Evolutionary conservation across 2,329 filamentous ascomycete species (phyloP), one percentile per base, ranked within the genome.

Genomic region (Claviceps capensis): DNA sequence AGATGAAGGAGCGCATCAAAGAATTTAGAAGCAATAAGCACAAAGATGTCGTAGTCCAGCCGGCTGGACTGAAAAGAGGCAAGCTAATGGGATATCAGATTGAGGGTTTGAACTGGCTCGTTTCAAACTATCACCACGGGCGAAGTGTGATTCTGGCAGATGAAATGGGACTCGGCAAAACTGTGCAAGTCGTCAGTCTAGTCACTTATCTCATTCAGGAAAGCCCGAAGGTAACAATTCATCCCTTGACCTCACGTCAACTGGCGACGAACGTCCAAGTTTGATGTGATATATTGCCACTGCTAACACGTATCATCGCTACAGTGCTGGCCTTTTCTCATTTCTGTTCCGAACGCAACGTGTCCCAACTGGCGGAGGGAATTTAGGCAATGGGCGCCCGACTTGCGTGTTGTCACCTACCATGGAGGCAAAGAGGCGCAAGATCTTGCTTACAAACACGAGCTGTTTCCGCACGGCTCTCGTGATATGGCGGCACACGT

Each of bases 101-200:
- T 45, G 87, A 96, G 54, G 93, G 93, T 19, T 73, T 96, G 49
- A 96, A 97, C 61, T 98, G 93, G 90, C 78, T 98, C 2, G 83
- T 95, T 54, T 90, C 86, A 65, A 93, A 93, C 63, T 97, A 88
- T 74, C 86, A 89, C 60, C 75, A 79, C 49, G 76, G 83, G 58
- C 83, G 86, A 62, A 97, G 93, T 61, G 86, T 89, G 30, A 91
- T 97, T 53, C 77, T 97, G 6, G 93, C 93, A 0, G 93, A 98
- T 63, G 93, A 98, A 64, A 98, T 98, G 93, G 93, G 93, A 42
- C 78, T 98, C 2, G 93, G 93, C 36, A 98, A 98, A 71, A 98
- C 93, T 0, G 88, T 98, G 36, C 93, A 98, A 64, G 82, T 96
- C 50, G 86, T 97, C 54, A 81, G 83, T 2, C 79, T 95, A 56